Conservation (phyloP, 164 flowering plant genomes). For the Platanus orientalis region DNA sequence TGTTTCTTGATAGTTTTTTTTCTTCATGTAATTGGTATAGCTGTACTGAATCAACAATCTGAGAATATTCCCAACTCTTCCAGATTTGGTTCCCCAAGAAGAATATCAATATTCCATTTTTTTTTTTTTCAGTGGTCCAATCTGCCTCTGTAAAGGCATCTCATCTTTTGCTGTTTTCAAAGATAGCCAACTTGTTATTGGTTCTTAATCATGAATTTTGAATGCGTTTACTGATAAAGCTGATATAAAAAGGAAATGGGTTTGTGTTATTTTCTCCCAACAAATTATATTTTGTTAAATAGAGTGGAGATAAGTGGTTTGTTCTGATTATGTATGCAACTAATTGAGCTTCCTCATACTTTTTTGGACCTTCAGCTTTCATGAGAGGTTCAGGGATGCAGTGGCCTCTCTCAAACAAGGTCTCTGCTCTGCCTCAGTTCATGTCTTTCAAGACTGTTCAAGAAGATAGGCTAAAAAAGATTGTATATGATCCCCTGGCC, state of each 20-base stretch:
- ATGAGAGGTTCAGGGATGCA: constrained; percentile 33
- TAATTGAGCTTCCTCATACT: not conserved
- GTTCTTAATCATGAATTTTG: not conserved
- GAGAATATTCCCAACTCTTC: not conserved
- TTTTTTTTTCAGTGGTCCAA: not conserved
- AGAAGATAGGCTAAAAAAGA: constrained; percentile 42
- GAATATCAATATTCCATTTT: not conserved
- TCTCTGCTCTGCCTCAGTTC: constrained; percentile 41
- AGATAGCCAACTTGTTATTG: not conserved
- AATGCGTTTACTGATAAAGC: not conserved
- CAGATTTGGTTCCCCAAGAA: not conserved
- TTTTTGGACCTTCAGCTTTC: constrained; percentile 25
- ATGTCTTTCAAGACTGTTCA: constrained; percentile 36
- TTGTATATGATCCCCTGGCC: constrained; percentile 24
- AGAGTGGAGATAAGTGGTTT: not conserved
- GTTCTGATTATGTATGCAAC: not conserved
- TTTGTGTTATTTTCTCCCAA: not conserved
- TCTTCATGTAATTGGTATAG: too few relatives aligned
- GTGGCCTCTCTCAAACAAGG: constrained; percentile 54
- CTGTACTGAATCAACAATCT: not conserved
- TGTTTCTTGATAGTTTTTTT: too few relatives aligned
- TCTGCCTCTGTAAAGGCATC: not conserved
- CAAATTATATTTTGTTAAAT: not conserved
- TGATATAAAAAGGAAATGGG: not conserved
- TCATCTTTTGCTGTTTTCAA: not conserved